Conservation (phyloP, 1,284 basidiomycete species). For the Heimioporus retisporus region DNA sequence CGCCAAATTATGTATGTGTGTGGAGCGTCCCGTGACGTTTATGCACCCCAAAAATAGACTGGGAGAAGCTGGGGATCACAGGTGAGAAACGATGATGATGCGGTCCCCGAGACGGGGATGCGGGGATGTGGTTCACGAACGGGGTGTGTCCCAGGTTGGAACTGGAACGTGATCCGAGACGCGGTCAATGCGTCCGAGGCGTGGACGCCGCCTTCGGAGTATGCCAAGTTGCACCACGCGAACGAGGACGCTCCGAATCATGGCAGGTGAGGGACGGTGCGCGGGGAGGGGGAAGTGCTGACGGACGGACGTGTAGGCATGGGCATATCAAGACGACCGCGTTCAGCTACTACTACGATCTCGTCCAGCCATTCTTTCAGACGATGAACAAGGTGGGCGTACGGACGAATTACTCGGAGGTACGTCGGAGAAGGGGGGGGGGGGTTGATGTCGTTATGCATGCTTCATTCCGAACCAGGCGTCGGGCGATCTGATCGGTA, state of each 20-base stretch:
- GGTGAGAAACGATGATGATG: constrained; percentile 11
- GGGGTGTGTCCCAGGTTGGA: constrained; percentile 18
- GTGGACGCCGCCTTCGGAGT: constrained; percentile 26
- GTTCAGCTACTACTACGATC: constrained; percentile 30
- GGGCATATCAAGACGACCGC: constrained; percentile 30
- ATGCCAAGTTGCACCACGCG: constrained; percentile 25
- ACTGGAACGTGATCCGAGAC: constrained; percentile 24
- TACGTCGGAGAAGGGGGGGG: too few species aligned
- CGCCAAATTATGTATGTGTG: background rate
- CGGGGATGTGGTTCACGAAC: background rate
- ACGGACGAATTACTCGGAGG: constrained; percentile 25
- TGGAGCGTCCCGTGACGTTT: too few species aligned
- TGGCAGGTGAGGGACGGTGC: constrained; percentile 14
- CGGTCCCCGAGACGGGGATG: background rate
- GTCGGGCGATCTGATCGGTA: constrained; percentile 27
- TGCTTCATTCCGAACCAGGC: constrained; percentile 12
- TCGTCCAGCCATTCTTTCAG: constrained; percentile 23
- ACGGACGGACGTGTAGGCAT: constrained; percentile 6
- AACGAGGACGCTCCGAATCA: constrained; percentile 20
- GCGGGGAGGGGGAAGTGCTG: background rate
- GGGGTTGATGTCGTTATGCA: too few species aligned
- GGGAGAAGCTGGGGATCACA: constrained; percentile 28
- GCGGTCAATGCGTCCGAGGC: constrained; percentile 26
- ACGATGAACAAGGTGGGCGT: constrained; percentile 30
- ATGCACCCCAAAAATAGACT: constrained; percentile 8